phyloP scores from a whole-genome alignment of 140 eudicot species.

The Oenanthe javanica region DNA sequence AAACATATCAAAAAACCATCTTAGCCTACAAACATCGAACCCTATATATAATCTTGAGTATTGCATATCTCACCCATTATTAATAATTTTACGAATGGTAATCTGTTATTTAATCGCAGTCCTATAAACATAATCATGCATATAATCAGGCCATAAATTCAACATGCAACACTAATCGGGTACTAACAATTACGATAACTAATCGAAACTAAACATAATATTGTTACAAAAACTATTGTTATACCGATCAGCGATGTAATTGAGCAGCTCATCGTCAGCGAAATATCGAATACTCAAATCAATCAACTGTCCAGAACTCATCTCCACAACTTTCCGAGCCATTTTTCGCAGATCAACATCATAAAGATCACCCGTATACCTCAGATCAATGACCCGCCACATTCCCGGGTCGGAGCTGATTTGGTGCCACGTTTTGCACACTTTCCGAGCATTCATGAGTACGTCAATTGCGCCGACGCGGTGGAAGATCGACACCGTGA shows the following conservation, averaged over 20 bases:
- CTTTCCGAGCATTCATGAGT: not conserved
- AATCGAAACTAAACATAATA: not conserved
- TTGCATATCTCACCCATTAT: too few species aligned
- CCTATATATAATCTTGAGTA: not conserved
- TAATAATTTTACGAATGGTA: too few species aligned
- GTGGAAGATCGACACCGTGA: not conserved
- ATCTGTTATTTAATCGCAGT: not conserved
- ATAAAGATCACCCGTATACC: not conserved
- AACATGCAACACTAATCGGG: not conserved
- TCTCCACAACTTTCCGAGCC: not conserved
- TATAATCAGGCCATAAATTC: too few species aligned
- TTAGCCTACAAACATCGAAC: not conserved
- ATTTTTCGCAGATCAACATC: not conserved
- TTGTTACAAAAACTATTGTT: too few species aligned
- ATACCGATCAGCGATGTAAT: not conserved
- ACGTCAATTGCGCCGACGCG: not conserved
- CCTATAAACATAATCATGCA: not conserved
- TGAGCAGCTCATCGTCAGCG: not conserved
- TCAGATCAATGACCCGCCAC: not conserved
- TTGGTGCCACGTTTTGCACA: not conserved
- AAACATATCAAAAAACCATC: not conserved
- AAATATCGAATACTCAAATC: not conserved
- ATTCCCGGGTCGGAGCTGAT: constrained; percentile 5
- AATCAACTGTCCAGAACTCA: not conserved
- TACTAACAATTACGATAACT: not conserved